Evolutionary conservation across 345 rosid species (phyloP).

Genomic region (Clausena lansium): DNA sequence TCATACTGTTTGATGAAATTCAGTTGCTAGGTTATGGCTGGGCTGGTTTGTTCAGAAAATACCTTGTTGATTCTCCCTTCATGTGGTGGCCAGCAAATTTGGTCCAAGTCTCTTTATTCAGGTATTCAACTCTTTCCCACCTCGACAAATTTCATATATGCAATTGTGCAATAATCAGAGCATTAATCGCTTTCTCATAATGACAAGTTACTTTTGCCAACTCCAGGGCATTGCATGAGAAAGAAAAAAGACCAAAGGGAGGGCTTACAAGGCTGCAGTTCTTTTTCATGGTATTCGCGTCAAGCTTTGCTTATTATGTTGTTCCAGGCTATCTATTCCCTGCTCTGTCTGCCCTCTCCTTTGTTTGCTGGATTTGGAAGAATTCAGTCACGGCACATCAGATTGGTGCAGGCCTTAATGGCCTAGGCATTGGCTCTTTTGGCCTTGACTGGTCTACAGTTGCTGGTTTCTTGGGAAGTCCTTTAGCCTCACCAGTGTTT

Average conservation of each 20-base stretch:
- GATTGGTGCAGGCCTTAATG: constrained; percentile 37
- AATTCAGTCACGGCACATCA: constrained; percentile 32
- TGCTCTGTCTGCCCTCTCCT: constrained; percentile 26
- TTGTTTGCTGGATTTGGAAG: constrained; percentile 36
- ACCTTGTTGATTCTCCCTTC: constrained; percentile 54
- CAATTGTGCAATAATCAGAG: background rate
- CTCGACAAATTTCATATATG: background rate
- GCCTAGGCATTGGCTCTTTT: constrained; percentile 47
- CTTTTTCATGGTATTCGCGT: constrained; percentile 27
- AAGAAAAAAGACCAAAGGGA: constrained; percentile 33
- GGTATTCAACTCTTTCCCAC: constrained; percentile 9
- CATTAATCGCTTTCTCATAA: background rate
- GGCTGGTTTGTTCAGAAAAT: constrained; percentile 58
- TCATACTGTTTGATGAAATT: background rate
- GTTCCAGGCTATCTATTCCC: constrained; percentile 40
- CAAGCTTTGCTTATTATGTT: constrained; percentile 39
- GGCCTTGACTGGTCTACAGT: constrained; percentile 49
- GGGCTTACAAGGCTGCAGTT: constrained; percentile 43
- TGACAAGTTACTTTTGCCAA: constrained; percentile 19
- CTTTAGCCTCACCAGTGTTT: constrained; percentile 37
- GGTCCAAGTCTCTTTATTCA: constrained; percentile 52
- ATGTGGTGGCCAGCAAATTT: constrained; percentile 69
- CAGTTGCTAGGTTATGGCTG: constrained; percentile 65
- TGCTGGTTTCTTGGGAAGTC: constrained; percentile 37
- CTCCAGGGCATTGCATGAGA: constrained; percentile 57